Percentiles rank a stretch among this genome's conserved stretches.
Evolutionary conservation across 208 protist genomes (phyloP).

Genomic region (Phytomonas francai): DNA sequence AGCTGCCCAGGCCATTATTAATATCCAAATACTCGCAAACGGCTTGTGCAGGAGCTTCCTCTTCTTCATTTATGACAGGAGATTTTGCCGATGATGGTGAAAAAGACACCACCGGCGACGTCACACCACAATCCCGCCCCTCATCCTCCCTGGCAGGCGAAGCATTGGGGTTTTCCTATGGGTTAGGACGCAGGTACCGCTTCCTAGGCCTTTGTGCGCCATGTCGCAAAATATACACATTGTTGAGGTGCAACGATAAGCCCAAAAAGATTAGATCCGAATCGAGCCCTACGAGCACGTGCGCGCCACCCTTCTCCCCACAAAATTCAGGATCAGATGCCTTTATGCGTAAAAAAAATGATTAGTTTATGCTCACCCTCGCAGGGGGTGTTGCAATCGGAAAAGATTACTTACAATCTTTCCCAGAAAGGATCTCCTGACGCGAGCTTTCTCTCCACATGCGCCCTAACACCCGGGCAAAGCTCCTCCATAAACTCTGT

Average conservation of each 20-base stretch:
- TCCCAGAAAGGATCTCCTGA: slow-evolving; percentile 55
- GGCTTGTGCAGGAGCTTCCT: too few relatives aligned
- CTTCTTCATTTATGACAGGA: too few relatives aligned
- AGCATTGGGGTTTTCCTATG: too few relatives aligned
- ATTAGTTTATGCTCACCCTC: slow-evolving; percentile 95
- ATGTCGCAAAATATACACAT: slow-evolving; percentile 91
- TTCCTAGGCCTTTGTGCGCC: too few relatives aligned
- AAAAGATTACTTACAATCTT: slow-evolving; percentile 88
- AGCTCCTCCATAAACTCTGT: slow-evolving; percentile 97
- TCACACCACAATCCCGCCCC: too few relatives aligned
- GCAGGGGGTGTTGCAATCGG: slow-evolving; percentile 92
- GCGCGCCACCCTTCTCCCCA: slow-evolving; percentile 37
- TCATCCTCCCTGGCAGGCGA: too few relatives aligned
- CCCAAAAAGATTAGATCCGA: slow-evolving; percentile 98
- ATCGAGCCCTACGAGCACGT: slow-evolving; percentile 98
- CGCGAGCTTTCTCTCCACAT: slow-evolving; percentile 78
- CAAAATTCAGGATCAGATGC: slow-evolving; percentile 61
- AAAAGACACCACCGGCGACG: too few relatives aligned
- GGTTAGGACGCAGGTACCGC: too few relatives aligned
- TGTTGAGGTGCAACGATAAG: slow-evolving; percentile 91
- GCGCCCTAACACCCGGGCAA: slow-evolving; percentile 32
- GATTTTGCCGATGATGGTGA: too few relatives aligned
- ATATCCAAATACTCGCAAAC: slow-evolving; percentile 80
- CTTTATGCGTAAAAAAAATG: slow-evolving; percentile 84
- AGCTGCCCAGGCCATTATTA: slow-evolving; percentile 42